Evolutionary conservation across 192 early-diverging fungal species (phyloP).

Genomic region (Helicostylum pulchrum): DNA sequence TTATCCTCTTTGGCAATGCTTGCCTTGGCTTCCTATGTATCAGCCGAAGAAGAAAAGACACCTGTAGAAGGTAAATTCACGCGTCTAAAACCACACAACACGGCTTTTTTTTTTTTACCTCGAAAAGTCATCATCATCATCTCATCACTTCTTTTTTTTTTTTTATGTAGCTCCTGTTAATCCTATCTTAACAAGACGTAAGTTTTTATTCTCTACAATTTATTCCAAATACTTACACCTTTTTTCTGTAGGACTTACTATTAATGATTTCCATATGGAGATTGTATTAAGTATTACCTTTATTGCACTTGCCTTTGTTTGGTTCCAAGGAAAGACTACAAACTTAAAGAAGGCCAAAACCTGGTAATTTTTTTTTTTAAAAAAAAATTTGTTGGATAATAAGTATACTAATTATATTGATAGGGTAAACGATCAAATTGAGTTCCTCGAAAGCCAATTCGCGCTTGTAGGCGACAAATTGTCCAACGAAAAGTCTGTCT

Average conservation of each 20-base stretch:
- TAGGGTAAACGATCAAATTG: conserved; percentile 22
- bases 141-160: background rate
- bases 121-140: conserved; percentile 7
- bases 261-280: conserved; percentile 26
- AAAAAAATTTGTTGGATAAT: conserved; percentile 19
- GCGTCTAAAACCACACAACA: too few relatives aligned
- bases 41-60: too few relatives aligned
- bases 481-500: conserved; percentile 35
- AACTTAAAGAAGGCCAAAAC: conserved; percentile 37
- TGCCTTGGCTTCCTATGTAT: background rate
- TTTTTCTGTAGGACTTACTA: conserved; percentile 1
- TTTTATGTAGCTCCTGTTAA: background rate
- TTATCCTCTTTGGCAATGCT: background rate
- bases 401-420: conserved; percentile 4
- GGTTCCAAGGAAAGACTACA: conserved; percentile 25
- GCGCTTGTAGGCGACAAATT: conserved; percentile 60
- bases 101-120: background rate
- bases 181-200: background rate
- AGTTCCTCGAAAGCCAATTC: conserved; percentile 61
- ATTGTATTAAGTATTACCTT: conserved; percentile 17
- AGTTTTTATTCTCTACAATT: background rate
- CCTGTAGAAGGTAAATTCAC: too few relatives aligned
- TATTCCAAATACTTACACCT: background rate
- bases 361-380: too few relatives aligned
- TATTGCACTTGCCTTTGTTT: conserved; percentile 24